Evolutionary conservation across 768 basidiomycete species (phyloP), one percentile per base, ranked within the genome.

Genomic region (Leucocoprinus sp.): DNA sequence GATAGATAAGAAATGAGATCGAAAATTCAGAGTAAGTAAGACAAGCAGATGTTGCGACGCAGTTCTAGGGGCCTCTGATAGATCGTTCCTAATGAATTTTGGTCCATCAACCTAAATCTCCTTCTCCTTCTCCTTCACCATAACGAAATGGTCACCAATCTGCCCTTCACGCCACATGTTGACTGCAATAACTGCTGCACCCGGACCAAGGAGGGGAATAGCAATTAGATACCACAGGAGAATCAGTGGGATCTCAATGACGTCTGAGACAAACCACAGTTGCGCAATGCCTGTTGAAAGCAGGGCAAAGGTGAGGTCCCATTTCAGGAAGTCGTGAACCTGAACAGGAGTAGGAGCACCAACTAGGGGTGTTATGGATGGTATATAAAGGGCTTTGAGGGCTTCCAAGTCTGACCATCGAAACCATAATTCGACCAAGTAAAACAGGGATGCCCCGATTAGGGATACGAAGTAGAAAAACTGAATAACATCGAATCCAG

Each of bases 81-180:
- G 26, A 15, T n/a, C n/a, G n/a, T n/a, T n/a, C n/a, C n/a, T n/a
- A n/a, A n/a, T n/a, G n/a, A n/a, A n/a, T n/a, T n/a, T n/a, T n/a
- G n/a, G n/a, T n/a, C n/a, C n/a, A 29, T 28, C 22, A 23, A 35
- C 11, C 35, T 48, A 48, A 8, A 33, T 24, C 7, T 48, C 22
- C n/a, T 48, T 48, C 42, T n/a, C n/a, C n/a, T n/a, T n/a, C n/a
- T 48, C 39, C 14, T 41, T 48, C 9, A 23, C 29, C 14, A 48
- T 48, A 8, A 24, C 23, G 9, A 42, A 24, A 18, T 39, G 46
- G 24, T 48, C 46, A 14, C 39, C 46, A 27, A 49, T 26, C 37
- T 51, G 38, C n/a, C 46, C 34, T 54, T 80, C 76, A 47, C 73
- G 64, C 74, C 74, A 76, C 37, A 78, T 56, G 23, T 70, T 62